These are phyloP conservation scores for Dryas drummondii DNA, from an alignment of 306 rosid genomes.

Conservation along the genomic window DNA sequence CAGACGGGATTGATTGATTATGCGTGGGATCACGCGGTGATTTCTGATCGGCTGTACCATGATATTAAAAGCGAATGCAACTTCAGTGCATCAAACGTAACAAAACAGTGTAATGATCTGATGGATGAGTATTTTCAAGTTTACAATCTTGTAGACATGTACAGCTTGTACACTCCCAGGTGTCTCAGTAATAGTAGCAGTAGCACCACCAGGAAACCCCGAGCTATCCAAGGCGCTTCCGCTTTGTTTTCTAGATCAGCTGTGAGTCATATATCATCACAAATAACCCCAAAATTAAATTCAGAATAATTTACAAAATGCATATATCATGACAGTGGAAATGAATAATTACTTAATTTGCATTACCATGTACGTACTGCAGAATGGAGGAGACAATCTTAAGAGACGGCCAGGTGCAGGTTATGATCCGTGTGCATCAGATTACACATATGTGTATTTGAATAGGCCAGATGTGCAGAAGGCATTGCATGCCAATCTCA, in stretches of 20 bases:
- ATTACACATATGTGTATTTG: conserved; percentile 31
- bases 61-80: conserved; percentile 37
- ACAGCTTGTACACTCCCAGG: conserved; percentile 37
- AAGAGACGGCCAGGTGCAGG: conserved; percentile 31
- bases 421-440: conserved; percentile 48
- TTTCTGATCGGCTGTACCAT: conserved; percentile 38
- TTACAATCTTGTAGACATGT: conserved; percentile 42
- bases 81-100: conserved; percentile 21
- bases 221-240: conserved; percentile 16
- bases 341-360: background rate
- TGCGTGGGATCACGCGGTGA: conserved; percentile 56
- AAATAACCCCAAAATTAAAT: too few species aligned
- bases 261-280: conserved; percentile 18
- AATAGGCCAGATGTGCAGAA: conserved; percentile 49
- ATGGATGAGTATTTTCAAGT: conserved; percentile 25
- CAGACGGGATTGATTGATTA: conserved; percentile 47
- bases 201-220: background rate
- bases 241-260: conserved; percentile 21
- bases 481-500: conserved; percentile 56
- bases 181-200: conserved; percentile 19
- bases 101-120: background rate
- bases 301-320: too few species aligned
- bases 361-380: background rate
- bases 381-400: conserved; percentile 31
- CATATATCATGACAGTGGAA: background rate